Evolutionary conservation across 2,329 filamentous ascomycete genomes (phyloP), one percentile per base, ranked within the genome.

Genomic region (Colletotrichum falcatum): DNA sequence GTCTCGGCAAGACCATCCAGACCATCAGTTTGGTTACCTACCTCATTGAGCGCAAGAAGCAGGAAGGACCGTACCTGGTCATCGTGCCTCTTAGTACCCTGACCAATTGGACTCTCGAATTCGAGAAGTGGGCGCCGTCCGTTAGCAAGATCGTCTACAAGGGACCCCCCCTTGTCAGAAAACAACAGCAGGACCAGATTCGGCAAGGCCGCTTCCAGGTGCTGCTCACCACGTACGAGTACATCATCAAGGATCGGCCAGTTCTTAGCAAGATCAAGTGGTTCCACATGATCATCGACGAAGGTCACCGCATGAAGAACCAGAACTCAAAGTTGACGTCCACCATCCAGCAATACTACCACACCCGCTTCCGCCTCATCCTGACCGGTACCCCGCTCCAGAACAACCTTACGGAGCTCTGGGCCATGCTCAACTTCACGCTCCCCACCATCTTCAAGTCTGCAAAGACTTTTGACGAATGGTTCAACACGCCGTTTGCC

Each of bases 291-390:
- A 98, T 99, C 76, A 96, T 99, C 74, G 96, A 99, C 77, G 96
- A 99, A 86, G 96, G 96, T 83, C 96, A 99, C 82, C 94, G 96
- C 80, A 99, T 99, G 96, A 99, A 99, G 89, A 99, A 99, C 82
- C 88, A 94, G 37, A 92, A 96, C 76, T 99, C 96, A 12, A 99
- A 99, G 84, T 88, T 99, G 75, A 98, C 94, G 81, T 94, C 91
- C 74, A 98, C 96, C 5, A 94, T 99, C 74, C 95, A 95, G 46
- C 91, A 94, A 72, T 98, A 98, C 85, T 99, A 99, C 84, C 92
- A 88, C 77, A 98, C 95, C 37, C 92, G 95, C 18, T 99, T 96
- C 85, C 94, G 96, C 76, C 90, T 99, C 67, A 99, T 99, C 83
- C 88, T 99, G 75, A 99, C 96, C 2, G 96, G 96, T 86, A 99